Conservation (phyloP, 2,329 filamentous ascomycete genomes). For the Stachybotrys chlorohalonatus region DNA sequence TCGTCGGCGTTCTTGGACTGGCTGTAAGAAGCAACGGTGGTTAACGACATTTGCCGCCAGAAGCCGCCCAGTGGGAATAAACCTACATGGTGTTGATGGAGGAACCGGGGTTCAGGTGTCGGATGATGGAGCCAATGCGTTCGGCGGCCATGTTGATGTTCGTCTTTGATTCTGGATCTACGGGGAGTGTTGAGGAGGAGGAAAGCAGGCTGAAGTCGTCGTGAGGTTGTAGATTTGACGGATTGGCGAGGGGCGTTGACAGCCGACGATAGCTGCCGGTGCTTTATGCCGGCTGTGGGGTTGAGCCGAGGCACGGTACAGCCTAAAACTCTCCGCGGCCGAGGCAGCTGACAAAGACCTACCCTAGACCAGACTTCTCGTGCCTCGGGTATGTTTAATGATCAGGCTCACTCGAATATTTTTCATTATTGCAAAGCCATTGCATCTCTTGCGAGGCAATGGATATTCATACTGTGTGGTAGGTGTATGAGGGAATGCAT, state of each 20-base stretch:
- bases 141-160: constrained; percentile 62
- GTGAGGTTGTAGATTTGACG: constrained; percentile 7
- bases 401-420: neutral
- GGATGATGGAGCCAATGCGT: constrained; percentile 78
- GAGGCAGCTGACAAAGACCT: neutral
- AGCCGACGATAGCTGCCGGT: neutral
- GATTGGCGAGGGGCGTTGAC: neutral
- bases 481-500: too few species aligned
- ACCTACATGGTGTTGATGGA: constrained; percentile 70
- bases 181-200: neutral
- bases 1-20: constrained; percentile 92
- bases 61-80: neutral
- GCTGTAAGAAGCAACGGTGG: constrained; percentile 34
- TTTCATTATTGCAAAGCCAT: neutral
- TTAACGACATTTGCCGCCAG: constrained; percentile 1
- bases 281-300: neutral
- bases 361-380: neutral
- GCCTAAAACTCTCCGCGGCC: neutral
- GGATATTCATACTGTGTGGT: too few species aligned
- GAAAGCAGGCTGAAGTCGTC: neutral
- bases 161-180: neutral
- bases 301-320: neutral
- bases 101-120: constrained; percentile 69
- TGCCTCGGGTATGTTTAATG: neutral
- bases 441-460: too few species aligned